Base-by-base conservation (phyloP, 495 filamentous ascomycete genomes). In the Clohesyomyces aquaticus region DNA sequence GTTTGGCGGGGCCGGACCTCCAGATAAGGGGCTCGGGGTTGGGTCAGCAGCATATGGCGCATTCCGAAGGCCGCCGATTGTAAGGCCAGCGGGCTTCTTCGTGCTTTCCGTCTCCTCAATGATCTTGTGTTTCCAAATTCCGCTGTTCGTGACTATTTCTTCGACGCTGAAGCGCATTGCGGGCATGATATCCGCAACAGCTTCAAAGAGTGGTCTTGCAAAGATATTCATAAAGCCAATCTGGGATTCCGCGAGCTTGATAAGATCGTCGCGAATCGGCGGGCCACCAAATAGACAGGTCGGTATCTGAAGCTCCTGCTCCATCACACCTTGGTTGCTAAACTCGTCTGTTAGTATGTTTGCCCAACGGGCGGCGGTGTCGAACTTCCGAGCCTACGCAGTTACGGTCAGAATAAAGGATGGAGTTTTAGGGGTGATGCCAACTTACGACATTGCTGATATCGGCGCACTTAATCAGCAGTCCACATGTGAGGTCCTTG, bases 401-500 rank as follows among this genome's bases (percentile, higher is more conserved):
- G 22, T 55, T 50, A 78, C 72, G 77, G 60, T 53, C 53, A 53
- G 4, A 42, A 38, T 60, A 60, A 38, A 4, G 14, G 82, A 84
- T 51, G 11, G 22, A 18, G 55, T 28, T 10, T 14, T 9, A 25
- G 32, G 10, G n/a, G 25, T 18, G 1, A 0, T 29, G 22, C 0
- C 6, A 23, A 69, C 77, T 71, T 81, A 92, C 91, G 69, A 98
- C 95, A 73, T 98, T 98, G 76, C 94, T 96, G 73, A 98, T 98
- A 73, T 98, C 94, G 26, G 94, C 94, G 73, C 94, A 97, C 71
- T 98, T 98, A 77, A 98, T 98, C 49, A 98, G 77, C 48, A 98
- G 76, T 23, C 91, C 90, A 74, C 94, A 97, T 2, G 87, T 75
- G 38, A 98, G 79, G 1, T 88, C 87, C 66, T 86, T 88, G 67